phyloP scores from a whole-genome alignment of 148 eudicot species.

The Rhododendron ovatum region DNA sequence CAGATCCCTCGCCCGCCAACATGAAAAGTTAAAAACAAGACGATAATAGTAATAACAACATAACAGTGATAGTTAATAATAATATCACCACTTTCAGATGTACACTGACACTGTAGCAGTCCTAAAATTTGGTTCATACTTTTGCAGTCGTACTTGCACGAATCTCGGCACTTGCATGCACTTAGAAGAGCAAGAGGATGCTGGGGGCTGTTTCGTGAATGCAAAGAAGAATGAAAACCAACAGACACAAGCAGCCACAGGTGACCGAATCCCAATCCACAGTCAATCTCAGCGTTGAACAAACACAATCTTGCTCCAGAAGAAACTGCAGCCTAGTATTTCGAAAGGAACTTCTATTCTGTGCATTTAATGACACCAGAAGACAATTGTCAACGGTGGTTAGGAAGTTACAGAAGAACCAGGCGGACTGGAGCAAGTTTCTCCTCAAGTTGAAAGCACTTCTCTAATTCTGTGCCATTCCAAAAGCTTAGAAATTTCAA shows the following conservation, averaged over 20 bases:
- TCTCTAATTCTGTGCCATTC: no score
- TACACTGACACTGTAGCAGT: neutral
- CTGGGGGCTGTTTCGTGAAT: conserved; percentile 53
- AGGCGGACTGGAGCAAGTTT: neutral
- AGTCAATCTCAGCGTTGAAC: no score
- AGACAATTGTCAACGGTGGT: no score
- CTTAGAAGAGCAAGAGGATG: conserved; percentile 49
- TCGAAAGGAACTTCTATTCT: no score
- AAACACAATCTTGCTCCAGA: no score
- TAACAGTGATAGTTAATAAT: no score
- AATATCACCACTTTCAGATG: neutral
- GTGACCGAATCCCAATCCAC: conserved; percentile 8
- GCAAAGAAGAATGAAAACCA: conserved; percentile 36
- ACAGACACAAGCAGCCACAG: conserved; percentile 29
- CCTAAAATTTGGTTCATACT: neutral
- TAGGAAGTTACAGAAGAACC: no score
- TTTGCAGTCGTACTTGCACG: conserved; percentile 28
- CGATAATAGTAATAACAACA: neutral
- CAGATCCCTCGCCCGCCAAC: neutral
- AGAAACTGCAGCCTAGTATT: no score
- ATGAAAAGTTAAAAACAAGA: neutral
- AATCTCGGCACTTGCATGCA: conserved; percentile 49
- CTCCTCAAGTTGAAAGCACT: neutral
- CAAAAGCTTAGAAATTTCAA: no score
- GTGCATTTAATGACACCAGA: no score